These are phyloP conservation scores for Oleoguttula mirabilis DNA, from an alignment of 495 filamentous ascomycete species.

Conservation along the genomic window DNA sequence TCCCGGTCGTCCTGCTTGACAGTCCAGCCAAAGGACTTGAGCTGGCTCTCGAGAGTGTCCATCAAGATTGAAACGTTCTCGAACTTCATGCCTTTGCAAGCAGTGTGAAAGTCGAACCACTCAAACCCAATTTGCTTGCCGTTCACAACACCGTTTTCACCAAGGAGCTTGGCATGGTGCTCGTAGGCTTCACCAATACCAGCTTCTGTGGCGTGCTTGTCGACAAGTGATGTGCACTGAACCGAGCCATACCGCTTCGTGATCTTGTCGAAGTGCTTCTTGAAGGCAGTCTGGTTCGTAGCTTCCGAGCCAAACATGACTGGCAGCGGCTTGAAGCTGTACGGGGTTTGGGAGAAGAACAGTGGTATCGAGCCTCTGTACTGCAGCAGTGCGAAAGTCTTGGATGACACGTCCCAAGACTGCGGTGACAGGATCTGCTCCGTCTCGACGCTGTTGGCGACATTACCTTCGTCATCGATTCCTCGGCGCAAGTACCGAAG, in stretches of 20 bases:
- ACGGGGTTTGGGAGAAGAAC: constrained; percentile 87
- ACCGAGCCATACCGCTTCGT: constrained; percentile 56
- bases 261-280: constrained; percentile 61
- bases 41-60: constrained; percentile 47
- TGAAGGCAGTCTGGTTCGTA: constrained; percentile 65
- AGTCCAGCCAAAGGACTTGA: constrained; percentile 50
- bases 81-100: constrained; percentile 92
- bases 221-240: constrained; percentile 73
- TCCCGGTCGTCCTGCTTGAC: constrained; percentile 29
- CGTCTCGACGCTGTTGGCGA: constrained; percentile 86
- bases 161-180: constrained; percentile 47
- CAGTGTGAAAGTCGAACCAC: constrained; percentile 92
- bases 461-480: constrained; percentile 73
- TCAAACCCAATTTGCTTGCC: constrained; percentile 53
- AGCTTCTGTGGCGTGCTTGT: constrained; percentile 69
- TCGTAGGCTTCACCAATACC: constrained; percentile 69
- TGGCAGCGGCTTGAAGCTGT: constrained; percentile 80
- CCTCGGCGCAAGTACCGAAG: constrained; percentile 86
- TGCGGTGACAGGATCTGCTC: constrained; percentile 74
- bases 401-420: constrained; percentile 47
- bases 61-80: constrained; percentile 78
- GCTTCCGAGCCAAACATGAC: constrained; percentile 63
- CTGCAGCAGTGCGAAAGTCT: constrained; percentile 73
- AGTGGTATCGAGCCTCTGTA: constrained; percentile 78
- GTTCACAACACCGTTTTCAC: constrained; percentile 46